Conservation (phyloP, 805 yeast species). For the Saturnispora ahearnii region DNA sequence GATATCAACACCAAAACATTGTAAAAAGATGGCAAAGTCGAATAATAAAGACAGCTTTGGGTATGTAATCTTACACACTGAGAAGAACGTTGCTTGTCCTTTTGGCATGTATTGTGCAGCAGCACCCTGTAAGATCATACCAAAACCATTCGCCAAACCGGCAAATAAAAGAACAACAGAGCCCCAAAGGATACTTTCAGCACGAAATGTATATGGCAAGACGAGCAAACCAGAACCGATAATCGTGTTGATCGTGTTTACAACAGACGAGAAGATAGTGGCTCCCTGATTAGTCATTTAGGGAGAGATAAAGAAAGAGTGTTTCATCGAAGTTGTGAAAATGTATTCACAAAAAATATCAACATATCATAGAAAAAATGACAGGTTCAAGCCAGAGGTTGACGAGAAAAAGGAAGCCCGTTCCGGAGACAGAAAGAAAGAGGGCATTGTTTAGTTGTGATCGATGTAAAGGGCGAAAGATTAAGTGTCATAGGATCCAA, state of each 20-base stretch:
- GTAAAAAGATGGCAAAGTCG: slow-evolving; percentile 65
- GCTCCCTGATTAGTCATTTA: slow-evolving; percentile 29
- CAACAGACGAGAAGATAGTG: slow-evolving; percentile 47
- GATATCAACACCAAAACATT: slow-evolving; percentile 72
- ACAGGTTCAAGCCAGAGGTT: slow-evolving; percentile 5
- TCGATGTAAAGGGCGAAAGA: slow-evolving; percentile 36
- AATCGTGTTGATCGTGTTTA: slow-evolving; percentile 66
- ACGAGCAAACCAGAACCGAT: slow-evolving; percentile 77
- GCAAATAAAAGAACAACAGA: slow-evolving; percentile 46
- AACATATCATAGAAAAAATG: background rate
- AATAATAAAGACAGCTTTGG: slow-evolving; percentile 63
- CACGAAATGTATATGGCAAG: slow-evolving; percentile 61
- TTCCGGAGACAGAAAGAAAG: slow-evolving; percentile 30
- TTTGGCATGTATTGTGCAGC: slow-evolving; percentile 47
- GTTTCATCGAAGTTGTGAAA: background rate
- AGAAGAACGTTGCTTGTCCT: slow-evolving; percentile 64
- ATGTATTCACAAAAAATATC: background rate
- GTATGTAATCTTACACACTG: slow-evolving; percentile 60
- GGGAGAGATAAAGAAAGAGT: background rate
- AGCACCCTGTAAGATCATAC: slow-evolving; percentile 53
- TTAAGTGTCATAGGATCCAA: slow-evolving; percentile 33
- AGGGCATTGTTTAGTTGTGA: slow-evolving; percentile 39
- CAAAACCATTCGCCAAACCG: slow-evolving; percentile 58
- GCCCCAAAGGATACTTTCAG: slow-evolving; percentile 60
- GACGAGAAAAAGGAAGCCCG: slow-evolving; percentile 28